Evolutionary conservation across 78 protist species (phyloP).

Genomic region (Emiliania huxleyi): DNA sequence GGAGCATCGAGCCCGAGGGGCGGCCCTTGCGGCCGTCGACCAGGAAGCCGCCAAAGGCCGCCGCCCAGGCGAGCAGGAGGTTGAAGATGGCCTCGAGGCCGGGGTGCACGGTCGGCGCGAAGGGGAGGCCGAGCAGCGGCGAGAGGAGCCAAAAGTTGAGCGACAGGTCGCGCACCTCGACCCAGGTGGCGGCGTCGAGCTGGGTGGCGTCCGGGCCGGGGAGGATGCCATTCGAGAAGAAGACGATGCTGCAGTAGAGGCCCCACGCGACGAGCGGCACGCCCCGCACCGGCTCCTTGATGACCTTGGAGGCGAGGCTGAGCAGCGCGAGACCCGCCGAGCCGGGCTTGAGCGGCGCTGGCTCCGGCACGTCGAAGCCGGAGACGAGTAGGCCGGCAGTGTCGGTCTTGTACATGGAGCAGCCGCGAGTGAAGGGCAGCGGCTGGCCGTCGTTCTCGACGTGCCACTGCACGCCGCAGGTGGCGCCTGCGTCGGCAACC

Average conservation of each 20-base stretch:
- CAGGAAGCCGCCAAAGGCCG: background rate
- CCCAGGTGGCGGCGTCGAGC: background rate
- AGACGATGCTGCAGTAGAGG: background rate
- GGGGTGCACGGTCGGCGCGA: background rate
- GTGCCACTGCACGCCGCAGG: background rate
- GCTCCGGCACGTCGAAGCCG: slow-evolving; percentile 19
- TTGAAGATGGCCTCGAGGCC: slow-evolving; percentile 17
- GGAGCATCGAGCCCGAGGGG: background rate
- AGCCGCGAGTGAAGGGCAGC: slow-evolving; percentile 18
- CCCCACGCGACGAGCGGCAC: background rate
- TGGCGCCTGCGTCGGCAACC: background rate
- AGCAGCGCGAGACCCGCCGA: background rate
- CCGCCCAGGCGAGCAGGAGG: no score
- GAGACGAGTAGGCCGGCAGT: background rate
- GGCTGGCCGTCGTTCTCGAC: background rate
- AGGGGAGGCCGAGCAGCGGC: background rate
- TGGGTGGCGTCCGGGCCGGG: background rate
- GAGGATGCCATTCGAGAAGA: no score
- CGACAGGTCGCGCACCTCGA: background rate
- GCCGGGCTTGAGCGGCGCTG: background rate
- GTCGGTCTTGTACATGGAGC: background rate
- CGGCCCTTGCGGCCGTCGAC: background rate
- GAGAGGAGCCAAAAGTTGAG: background rate
- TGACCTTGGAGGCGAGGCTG: background rate
- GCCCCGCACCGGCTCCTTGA: no score